Base-by-base conservation (phyloP, 1,139 yeast genomes). In the Suhomyces ambrosiae region DNA sequence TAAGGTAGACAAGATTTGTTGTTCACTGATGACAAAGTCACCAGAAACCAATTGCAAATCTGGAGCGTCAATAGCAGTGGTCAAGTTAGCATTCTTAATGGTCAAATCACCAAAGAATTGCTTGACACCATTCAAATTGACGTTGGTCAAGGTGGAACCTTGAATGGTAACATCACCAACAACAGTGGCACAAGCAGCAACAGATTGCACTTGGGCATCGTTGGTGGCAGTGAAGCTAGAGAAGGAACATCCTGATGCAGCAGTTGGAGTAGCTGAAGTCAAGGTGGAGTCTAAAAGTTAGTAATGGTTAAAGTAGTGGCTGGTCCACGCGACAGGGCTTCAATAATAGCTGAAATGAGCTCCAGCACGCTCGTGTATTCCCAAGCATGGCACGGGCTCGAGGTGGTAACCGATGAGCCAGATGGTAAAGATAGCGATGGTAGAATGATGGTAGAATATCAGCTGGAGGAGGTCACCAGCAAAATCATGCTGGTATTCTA, bases 61-160 rank as follows among this genome's bases (percentile, higher is more conserved):
- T 60, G 94, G 92, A 40, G 97, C 97, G 52, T 81, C 65, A 63
- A 92, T 74, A 30, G 79, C 58, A 43, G 69, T 54, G 58, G 92
- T 77, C 37, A 63, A 49, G 41, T 89, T 76, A 48, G 88, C 84
- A 59, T 86, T 84, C 62, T 60, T 65, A 57, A 87, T 71, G 42
- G 63, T 65, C 60, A 92, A 71, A 58, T 80, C 76, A 71, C 97
- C 98, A 60, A 79, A 79, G 53, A 92, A 70, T 68, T 84, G 68
- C 49, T 82, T 79, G 47, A 77, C 67, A 46, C 77, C 77, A 51
- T 75, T 71, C 54, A 80, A 63, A 47, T 79, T 75, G 53, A 82
- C 79, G 46, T 76, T 53, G 50, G 79, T 80, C 41, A 83, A 65
- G 35, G 60, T 64, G 41, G 58, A 65, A 68, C 90, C 88, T 44